These are phyloP conservation scores for Yarrowia divulgata DNA, from an alignment of 805 yeast genomes.

Conservation along the genomic window DNA sequence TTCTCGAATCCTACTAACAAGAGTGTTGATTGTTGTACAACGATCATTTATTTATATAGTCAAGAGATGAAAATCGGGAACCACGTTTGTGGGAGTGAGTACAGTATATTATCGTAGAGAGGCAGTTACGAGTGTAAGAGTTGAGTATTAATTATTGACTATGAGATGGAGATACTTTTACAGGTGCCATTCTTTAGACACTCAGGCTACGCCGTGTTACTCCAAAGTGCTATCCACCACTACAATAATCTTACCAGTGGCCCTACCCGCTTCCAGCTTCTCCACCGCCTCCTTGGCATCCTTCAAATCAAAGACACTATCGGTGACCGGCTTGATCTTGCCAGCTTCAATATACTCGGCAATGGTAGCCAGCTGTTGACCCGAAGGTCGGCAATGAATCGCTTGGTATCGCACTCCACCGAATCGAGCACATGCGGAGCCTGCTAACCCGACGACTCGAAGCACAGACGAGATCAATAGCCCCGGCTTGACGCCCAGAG, in stretches of 20 bases:
- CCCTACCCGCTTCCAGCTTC: constrained; percentile 38
- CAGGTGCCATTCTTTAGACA: no score
- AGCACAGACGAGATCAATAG: constrained; percentile 17
- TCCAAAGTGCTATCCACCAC: neutral
- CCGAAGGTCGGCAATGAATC: constrained; percentile 24
- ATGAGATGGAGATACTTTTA: no score
- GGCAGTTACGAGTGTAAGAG: no score
- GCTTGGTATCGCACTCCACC: constrained; percentile 36
- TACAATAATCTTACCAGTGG: constrained; percentile 43
- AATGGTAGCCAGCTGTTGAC: constrained; percentile 26
- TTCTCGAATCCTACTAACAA: neutral
- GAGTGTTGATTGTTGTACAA: neutral
- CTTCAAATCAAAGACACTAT: constrained; percentile 38
- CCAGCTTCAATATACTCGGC: constrained; percentile 40
- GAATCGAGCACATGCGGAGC: constrained; percentile 12
- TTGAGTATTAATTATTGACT: no score
- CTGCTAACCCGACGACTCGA: neutral
- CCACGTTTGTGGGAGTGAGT: no score
- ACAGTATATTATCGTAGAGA: no score
- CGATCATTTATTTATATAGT: no score
- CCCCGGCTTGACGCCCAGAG: constrained; percentile 4
- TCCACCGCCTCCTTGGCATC: constrained; percentile 39
- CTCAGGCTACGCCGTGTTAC: no score
- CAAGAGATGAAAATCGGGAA: no score
- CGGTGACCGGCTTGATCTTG: constrained; percentile 42